A percentile compares a stretch with the other conserved stretches of the same genome.
These are phyloP conservation scores for Colletotrichum endophyticum DNA, from an alignment of 2,329 filamentous ascomycete genomes.

Conservation along the genomic window DNA sequence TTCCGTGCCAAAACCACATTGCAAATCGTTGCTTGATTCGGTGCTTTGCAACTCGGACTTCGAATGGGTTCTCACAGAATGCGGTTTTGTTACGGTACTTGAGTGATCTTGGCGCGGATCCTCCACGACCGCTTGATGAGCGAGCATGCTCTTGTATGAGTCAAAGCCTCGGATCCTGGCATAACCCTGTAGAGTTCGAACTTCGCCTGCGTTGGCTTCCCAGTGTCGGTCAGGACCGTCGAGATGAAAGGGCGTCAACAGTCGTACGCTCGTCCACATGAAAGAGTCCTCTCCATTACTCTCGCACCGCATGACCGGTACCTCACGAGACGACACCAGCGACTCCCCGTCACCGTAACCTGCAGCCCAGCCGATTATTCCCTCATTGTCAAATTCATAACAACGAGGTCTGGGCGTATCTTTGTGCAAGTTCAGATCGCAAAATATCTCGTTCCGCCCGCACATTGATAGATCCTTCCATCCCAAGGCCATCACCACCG, in stretches of 20 bases:
- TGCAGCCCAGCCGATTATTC: constrained; percentile 19
- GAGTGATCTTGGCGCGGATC: too few relatives aligned
- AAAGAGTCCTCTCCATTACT: constrained; percentile 15
- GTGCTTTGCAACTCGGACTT: too few relatives aligned
- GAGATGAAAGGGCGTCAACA: neutral
- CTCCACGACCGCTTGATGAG: neutral
- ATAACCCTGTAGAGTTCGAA: too few relatives aligned
- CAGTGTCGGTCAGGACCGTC: neutral
- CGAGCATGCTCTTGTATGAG: too few relatives aligned
- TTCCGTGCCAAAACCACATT: rapidly evolving
- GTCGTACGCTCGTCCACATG: constrained; percentile 3
- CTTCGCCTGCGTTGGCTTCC: neutral
- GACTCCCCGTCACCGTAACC: constrained; percentile 19
- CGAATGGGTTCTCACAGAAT: too few relatives aligned
- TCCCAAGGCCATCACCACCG: constrained; percentile 19
- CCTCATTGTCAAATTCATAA: constrained; percentile 14
- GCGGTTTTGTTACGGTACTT: too few relatives aligned
- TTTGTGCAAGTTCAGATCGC: neutral
- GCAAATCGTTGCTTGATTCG: too few relatives aligned
- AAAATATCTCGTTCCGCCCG: constrained; percentile 1
- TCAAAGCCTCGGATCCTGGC: too few relatives aligned
- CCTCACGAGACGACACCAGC: constrained; percentile 3
- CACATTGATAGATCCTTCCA: constrained; percentile 17
- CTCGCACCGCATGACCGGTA: constrained; percentile 24
- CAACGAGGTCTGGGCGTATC: constrained; percentile 7